phyloP scores from a whole-genome alignment of 2,329 filamentous ascomycete species.

The Cadophora sp. region DNA sequence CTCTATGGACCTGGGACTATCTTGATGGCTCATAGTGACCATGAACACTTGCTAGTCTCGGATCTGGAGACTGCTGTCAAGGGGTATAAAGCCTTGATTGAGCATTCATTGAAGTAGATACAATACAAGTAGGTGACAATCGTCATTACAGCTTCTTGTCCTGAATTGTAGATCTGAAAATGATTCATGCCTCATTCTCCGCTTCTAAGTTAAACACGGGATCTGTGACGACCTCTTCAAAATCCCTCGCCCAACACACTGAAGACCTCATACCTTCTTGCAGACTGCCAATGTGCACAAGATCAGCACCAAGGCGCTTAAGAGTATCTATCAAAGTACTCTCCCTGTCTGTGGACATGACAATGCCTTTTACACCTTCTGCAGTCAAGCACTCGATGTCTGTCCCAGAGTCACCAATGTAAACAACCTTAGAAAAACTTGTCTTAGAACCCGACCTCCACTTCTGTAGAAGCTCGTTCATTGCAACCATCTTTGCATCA shows the following conservation, averaged over 20 bases:
- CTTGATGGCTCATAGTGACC: constrained; percentile 83
- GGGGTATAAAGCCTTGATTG: constrained; percentile 76
- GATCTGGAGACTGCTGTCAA: constrained; percentile 81
- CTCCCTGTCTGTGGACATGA: constrained; percentile 33
- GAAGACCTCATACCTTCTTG: constrained; percentile 18
- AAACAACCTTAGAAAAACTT: constrained; percentile 27
- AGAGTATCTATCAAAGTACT: constrained; percentile 32
- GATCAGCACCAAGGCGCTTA: constrained; percentile 28
- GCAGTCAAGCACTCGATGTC: constrained; percentile 42
- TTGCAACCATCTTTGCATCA: constrained; percentile 36
- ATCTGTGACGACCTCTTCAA: constrained; percentile 34
- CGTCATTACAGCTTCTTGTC: neutral
- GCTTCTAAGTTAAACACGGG: constrained; percentile 17
- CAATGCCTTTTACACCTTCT: constrained; percentile 34
- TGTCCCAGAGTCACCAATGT: constrained; percentile 43
- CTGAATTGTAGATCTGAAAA: neutral
- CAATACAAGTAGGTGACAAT: neutral
- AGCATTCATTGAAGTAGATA: constrained; percentile 40
- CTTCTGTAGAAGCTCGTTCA: constrained; percentile 29
- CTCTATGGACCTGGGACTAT: constrained; percentile 77
- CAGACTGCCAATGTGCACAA: constrained; percentile 28
- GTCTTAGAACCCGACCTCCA: constrained; percentile 16
- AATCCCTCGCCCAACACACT: constrained; percentile 38
- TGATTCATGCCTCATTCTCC: neutral
- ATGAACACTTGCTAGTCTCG: constrained; percentile 78